Evolutionary conservation across 2,329 filamentous ascomycete genomes (phyloP), one percentile per base, ranked within the genome.

Genomic region (Aureobasidium sp.): DNA sequence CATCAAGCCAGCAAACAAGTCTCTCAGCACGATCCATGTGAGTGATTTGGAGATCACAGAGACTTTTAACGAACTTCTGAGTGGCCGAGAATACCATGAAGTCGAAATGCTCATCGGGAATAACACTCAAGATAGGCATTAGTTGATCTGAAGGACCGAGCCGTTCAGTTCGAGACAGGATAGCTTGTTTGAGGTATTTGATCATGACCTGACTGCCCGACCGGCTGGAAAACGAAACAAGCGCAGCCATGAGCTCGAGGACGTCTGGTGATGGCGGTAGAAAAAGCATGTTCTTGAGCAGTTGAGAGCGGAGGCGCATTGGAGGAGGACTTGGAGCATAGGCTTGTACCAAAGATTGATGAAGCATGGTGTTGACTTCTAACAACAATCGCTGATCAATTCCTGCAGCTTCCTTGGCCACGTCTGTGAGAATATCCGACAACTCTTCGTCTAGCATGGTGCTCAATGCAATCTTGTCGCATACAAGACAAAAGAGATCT

Each of bases 401-500:
- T 45, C 41, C 5, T 30, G n/a, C 41, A 34, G 42, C 11, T 36
- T 41, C 29, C 15, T 7, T 27, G 9, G 36, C n/a, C 15, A 29
- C n/a, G 2, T 34, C 27, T 11, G 21, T 21, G 21, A 67, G 25
- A 5, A 64, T 45, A 5, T 45, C 30, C 4, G 50, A 30, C 11
- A 68, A 27, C 37, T 65, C 61, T 3, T 62, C 25, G 3, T 41
- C 37, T 5, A 9, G 36, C 13, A 70, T 29, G 2, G 65, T 67
- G 25, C 59, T 57, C 21, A 69, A 62, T 5, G 55, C 53, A 27
- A 66, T 52, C 45, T 71, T 70, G 27, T 67, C 66, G 2, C 54
- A 45, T 3, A 68, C 44, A 34, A 63, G 47, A 29, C 48, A 2
- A 10, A 54, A 2, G 10, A 10, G 41, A 13, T 48, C 32, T 5